Percentiles rank a stretch among this genome's conserved stretches.
Conservation (phyloP, 108 stramenopile species). For the Hondaea fermentalgiana region DNA sequence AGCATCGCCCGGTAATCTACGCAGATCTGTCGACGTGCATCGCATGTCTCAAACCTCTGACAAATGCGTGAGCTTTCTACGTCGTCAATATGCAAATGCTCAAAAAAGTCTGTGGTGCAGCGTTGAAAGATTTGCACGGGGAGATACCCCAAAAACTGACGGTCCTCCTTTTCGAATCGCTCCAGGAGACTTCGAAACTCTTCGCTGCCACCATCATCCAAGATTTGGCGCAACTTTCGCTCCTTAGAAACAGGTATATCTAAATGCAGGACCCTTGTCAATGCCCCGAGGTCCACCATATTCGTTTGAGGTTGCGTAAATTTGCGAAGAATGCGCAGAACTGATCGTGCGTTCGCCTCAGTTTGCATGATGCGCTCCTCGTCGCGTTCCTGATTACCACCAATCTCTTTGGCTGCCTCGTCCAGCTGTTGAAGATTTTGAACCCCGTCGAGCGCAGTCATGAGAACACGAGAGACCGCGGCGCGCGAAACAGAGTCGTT, state of each 20-base stretch:
- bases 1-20: background rate
- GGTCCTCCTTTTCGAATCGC: background rate
- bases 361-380: no score
- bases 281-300: background rate
- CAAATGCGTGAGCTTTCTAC: background rate
- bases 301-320: background rate
- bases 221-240: background rate
- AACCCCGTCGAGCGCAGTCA: no score
- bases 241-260: background rate
- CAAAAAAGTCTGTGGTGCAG: background rate
- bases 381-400: no score
- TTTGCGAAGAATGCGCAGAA: background rate
- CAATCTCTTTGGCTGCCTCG: no score
- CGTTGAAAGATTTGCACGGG: background rate
- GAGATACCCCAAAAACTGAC: background rate
- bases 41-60: background rate
- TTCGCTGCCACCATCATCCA: background rate
- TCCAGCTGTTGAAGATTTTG: no score
- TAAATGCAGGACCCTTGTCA: background rate
- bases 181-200: background rate
- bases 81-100: background rate
- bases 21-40: background rate
- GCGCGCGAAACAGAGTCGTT: no score
- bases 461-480: no score
- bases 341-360: background rate